Base-by-base conservation (phyloP, 1,139 yeast species). In the Sugiyamaella sp. region DNA sequence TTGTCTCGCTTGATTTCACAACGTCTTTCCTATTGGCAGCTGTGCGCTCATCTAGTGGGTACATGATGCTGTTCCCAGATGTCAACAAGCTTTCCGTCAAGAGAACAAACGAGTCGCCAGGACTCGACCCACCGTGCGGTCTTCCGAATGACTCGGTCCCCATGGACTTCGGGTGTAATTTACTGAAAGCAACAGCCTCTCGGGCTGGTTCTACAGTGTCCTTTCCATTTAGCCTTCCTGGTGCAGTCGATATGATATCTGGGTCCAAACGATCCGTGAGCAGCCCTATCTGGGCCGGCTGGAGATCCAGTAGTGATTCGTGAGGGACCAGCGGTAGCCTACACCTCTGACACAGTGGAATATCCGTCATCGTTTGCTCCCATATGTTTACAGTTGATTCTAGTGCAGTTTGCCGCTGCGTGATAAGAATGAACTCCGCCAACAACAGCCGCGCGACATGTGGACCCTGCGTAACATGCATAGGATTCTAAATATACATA, bases 251-350 rank as follows among this genome's bases (percentile, higher is more conserved):
- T 39, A 55, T 56, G 10, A 50, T 53, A 20, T 49, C 57, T 33
- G 59, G 62, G 16, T 58, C 58, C 37, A 45, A 40, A 19, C 39
- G 29, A 39, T 44, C 48, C 61, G 67, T 27, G 14, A 82, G 65
- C 17, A 82, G 67, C 48, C 77, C 77, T 17, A 77, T 68, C 62
- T 84, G 87, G 0, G 85, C 81, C 35, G 74, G 68, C 53, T 81
- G 78, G 39, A 84, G 67, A 39, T 78, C 80, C 38, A 74, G 66
- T 29, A 84, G 61, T 0, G 87, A 80, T 25, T 76, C 76, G 62
- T 83, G 86, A 12, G 84, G 71, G 21, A 73, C 71, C 48, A 84
- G 62, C 1, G 89, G 86, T 32, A 82, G 70, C 50, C 81, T 77
- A 64, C 90, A 84, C 55, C 81, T 72, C 63, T 82, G 86, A 65